Evolutionary conservation across 1,284 basidiomycete genomes (phyloP).

Genomic region (Athelia psychrophila): DNA sequence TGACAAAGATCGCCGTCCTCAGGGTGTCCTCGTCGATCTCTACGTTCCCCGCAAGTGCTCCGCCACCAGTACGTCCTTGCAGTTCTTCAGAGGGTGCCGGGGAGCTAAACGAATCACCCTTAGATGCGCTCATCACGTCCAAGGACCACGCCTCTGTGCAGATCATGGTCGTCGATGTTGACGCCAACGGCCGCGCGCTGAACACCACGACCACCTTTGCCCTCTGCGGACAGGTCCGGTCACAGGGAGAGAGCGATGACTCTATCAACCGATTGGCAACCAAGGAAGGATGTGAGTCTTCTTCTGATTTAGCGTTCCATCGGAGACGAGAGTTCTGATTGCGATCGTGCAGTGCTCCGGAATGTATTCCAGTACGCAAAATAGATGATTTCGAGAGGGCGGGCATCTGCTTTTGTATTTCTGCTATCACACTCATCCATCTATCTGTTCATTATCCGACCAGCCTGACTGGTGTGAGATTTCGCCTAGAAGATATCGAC

Average conservation of each 20-base stretch:
- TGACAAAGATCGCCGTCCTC: constrained; percentile 7
- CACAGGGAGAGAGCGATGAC: constrained; percentile 96
- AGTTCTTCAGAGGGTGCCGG: not conserved
- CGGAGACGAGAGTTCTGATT: constrained; percentile 4
- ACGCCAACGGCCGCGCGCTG: constrained; percentile 88
- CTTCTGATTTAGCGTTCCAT: constrained; percentile 1
- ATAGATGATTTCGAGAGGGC: constrained; percentile 35
- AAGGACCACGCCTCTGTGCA: constrained; percentile 99
- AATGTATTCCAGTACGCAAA: constrained; percentile 80
- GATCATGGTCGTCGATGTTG: constrained; percentile 93
- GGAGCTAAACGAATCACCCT: constrained; percentile 10
- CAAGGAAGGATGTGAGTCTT: constrained; percentile 86
- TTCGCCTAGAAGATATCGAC: too few species aligned
- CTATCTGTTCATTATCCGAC: too few species aligned
- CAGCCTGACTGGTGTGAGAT: too few species aligned
- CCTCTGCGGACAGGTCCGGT: constrained; percentile 91
- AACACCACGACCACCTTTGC: constrained; percentile 90
- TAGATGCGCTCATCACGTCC: constrained; percentile 94
- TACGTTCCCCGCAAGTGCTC: constrained; percentile 99
- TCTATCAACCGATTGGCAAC: constrained; percentile 96
- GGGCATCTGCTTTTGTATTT: not conserved
- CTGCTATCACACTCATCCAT: not conserved
- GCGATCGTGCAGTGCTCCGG: constrained; percentile 54
- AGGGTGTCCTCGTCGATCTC: constrained; percentile 99
- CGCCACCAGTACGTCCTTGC: constrained; percentile 76